Evolutionary conservation across 345 rosid species (phyloP).

Genomic region (Adansonia digitata): DNA sequence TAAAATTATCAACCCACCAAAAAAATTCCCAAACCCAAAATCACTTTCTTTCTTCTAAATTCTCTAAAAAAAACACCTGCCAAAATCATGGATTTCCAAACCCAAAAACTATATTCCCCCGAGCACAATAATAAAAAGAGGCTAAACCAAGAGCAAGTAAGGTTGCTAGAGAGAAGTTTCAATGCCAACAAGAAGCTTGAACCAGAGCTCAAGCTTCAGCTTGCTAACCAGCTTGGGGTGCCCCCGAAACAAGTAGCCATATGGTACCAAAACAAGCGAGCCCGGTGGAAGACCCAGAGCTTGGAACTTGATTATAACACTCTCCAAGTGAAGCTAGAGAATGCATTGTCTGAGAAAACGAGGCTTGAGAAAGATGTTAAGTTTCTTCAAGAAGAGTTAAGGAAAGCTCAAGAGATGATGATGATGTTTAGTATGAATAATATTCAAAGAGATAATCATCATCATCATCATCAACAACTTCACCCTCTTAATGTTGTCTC

Average conservation of each 20-base stretch:
- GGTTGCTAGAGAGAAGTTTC: slow-evolving; percentile 69
- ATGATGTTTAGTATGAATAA: slow-evolving; percentile 29
- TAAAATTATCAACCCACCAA: not conserved
- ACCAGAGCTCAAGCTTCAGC: slow-evolving; percentile 64
- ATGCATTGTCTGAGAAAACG: slow-evolving; percentile 43
- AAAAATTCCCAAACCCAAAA: not conserved
- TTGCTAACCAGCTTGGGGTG: slow-evolving; percentile 58
- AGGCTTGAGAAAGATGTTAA: slow-evolving; percentile 59
- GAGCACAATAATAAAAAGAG: slow-evolving; percentile 48
- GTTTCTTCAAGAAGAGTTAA: slow-evolving; percentile 60
- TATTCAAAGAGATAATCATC: not conserved
- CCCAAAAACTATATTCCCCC: slow-evolving; percentile 20
- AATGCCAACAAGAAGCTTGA: slow-evolving; percentile 60
- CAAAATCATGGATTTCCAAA: slow-evolving; percentile 25
- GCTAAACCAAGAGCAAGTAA: slow-evolving; percentile 66
- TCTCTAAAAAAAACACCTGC: too few relatives aligned
- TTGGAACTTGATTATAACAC: slow-evolving; percentile 56
- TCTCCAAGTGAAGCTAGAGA: slow-evolving; percentile 53
- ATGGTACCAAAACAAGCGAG: slow-evolving; percentile 96
- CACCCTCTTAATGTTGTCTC: slow-evolving; percentile 13
- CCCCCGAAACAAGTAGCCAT: slow-evolving; percentile 81
- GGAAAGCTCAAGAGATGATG: slow-evolving; percentile 40
- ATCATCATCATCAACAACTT: not conserved
- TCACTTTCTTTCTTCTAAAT: not conserved
- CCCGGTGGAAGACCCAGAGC: slow-evolving; percentile 78